phyloP scores from a whole-genome alignment of 306 rosid genomes.

The Quercus glauca region DNA sequence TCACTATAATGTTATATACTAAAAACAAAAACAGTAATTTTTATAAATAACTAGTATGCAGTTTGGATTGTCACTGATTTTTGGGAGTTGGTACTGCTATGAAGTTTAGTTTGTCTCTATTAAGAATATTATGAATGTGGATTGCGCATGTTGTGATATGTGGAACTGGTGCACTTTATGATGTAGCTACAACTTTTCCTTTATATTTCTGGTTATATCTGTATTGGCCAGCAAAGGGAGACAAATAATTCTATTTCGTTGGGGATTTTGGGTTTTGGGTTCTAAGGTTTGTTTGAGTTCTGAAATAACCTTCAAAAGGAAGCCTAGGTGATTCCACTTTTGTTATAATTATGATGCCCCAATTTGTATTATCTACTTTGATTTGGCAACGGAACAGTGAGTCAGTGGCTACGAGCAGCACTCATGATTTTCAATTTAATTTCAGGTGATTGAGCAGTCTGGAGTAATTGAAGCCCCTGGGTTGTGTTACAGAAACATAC shows the following conservation, averaged over 20 bases:
- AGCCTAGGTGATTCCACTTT: not conserved
- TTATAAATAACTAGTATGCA: no score
- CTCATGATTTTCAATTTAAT: constrained; percentile 15
- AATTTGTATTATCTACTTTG: not conserved
- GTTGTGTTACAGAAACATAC: constrained; percentile 39
- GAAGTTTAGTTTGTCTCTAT: no score
- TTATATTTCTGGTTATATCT: no score
- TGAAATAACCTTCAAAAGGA: not conserved
- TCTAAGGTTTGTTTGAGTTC: no score
- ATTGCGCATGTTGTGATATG: no score
- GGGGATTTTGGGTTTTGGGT: not conserved
- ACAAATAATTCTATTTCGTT: no score
- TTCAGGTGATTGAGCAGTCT: constrained; percentile 78
- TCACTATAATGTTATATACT: not conserved
- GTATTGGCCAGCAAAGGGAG: no score
- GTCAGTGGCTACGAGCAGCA: not conserved
- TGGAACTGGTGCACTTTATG: no score
- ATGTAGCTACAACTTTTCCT: no score
- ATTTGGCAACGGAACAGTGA: not conserved
- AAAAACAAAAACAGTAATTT: no score
- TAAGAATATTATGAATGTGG: no score
- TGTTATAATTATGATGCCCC: not conserved
- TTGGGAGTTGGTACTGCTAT: not conserved
- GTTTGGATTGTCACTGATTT: no score
- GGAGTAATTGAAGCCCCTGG: constrained; percentile 71